Evolutionary conservation across 768 basidiomycete genomes (phyloP).

Genomic region (Rhizopogon vulgaris): DNA sequence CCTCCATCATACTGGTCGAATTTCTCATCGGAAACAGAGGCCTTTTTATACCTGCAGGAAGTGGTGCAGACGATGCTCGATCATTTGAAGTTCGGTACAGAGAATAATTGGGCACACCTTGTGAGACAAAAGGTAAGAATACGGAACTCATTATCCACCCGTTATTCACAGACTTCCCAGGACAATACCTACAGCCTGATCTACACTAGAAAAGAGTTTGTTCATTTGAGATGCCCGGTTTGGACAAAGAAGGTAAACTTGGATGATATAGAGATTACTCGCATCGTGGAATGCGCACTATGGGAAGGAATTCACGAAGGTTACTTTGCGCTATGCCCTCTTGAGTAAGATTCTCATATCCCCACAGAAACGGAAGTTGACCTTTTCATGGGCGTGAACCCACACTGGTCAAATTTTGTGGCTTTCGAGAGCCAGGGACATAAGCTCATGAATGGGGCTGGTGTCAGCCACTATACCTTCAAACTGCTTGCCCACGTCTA

Average conservation of each 20-base stretch:
- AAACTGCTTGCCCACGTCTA: slow-evolving; percentile 23
- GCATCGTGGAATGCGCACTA: slow-evolving; percentile 10
- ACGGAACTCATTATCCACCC: not conserved
- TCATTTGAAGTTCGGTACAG: slow-evolving; percentile 20
- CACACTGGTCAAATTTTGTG: slow-evolving; percentile 17
- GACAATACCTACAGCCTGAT: slow-evolving; percentile 18
- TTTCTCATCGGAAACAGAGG: slow-evolving; percentile 15
- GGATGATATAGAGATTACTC: slow-evolving; percentile 26
- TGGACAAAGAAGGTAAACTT: slow-evolving; percentile 30
- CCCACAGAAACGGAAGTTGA: slow-evolving; percentile 21
- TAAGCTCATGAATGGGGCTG: slow-evolving; percentile 22
- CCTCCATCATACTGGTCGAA: not conserved
- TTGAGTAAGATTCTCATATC: not conserved
- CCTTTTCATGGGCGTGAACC: slow-evolving; percentile 21
- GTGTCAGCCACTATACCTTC: slow-evolving; percentile 23
- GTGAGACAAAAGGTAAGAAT: slow-evolving; percentile 17
- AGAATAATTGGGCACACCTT: slow-evolving; percentile 29
- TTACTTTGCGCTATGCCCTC: not conserved
- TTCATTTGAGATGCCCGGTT: slow-evolving; percentile 15
- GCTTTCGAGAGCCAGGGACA: slow-evolving; percentile 23
- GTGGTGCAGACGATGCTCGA: slow-evolving; percentile 30
- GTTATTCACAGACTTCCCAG: not conserved
- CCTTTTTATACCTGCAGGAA: slow-evolving; percentile 20
- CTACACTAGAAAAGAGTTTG: slow-evolving; percentile 18
- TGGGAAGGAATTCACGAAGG: slow-evolving; percentile 28